Evolutionary conservation across 140 eudicot genomes (phyloP).

Genomic region (Ambrosia hybrid): DNA sequence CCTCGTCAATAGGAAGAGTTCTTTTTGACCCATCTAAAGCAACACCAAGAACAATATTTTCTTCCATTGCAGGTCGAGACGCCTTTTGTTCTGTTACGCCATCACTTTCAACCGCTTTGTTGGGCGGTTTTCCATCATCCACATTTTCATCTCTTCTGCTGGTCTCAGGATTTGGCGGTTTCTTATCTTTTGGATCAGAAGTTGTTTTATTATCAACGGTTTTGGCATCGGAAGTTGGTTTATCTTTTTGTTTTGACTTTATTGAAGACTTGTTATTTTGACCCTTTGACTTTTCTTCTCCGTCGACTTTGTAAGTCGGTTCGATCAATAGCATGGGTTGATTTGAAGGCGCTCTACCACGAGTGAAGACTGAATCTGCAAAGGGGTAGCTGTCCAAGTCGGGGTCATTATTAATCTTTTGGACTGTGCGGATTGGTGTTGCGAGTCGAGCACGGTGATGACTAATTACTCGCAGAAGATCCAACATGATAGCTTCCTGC

Average conservation of each 20-base stretch:
- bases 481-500: conserved; percentile 87
- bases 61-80: conserved; percentile 57
- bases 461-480: conserved; percentile 80
- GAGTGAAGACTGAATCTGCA: conserved; percentile 65
- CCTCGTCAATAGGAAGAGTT: conserved; percentile 86
- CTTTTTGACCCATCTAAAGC: conserved; percentile 93
- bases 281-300: conserved; percentile 69
- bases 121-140: conserved; percentile 26
- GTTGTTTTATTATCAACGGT: conserved; percentile 19
- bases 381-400: conserved; percentile 68
- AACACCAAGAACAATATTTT: conserved; percentile 84
- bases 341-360: conserved; percentile 50
- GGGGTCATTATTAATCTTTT: conserved; percentile 64
- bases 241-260: conserved; percentile 41
- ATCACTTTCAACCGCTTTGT: conserved; percentile 27
- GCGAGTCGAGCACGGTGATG: conserved; percentile 95
- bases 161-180: neutral
- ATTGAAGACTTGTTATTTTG: conserved; percentile 42
- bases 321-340: conserved; percentile 66
- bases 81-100: conserved; percentile 29
- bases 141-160: too few relatives aligned
- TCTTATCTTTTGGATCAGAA: conserved; percentile 32
- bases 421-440: conserved; percentile 91
- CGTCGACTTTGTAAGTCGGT: conserved; percentile 71
- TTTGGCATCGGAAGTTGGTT: conserved; percentile 35